phyloP scores from a whole-genome alignment of 208 protist genomes.

The Wallacemonas sp. region DNA sequence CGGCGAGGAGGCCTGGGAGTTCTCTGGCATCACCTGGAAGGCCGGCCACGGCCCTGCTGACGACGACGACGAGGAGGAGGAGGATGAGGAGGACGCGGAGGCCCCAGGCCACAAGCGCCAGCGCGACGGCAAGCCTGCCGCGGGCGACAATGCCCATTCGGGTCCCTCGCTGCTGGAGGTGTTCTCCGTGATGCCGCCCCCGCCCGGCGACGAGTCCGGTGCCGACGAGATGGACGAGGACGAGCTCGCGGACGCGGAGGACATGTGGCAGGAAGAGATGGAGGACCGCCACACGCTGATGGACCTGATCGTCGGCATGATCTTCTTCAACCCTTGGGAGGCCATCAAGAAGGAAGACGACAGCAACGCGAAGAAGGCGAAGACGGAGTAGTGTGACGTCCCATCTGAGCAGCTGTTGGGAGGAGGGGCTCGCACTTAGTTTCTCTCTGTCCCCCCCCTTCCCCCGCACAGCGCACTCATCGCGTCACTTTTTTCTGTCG shows the following conservation, averaged over 20 bases:
- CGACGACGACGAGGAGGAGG: constrained; percentile 31
- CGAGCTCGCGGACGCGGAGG: constrained; percentile 44
- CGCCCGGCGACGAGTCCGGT: constrained; percentile 65
- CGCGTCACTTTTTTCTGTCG: too few species aligned
- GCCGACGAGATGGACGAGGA: constrained; percentile 54
- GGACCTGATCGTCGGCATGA: constrained; percentile 30
- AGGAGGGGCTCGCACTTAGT: background rate
- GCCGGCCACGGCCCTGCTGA: constrained; percentile 50
- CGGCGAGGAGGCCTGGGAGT: constrained; percentile 41
- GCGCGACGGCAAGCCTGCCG: constrained; percentile 8
- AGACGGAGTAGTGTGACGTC: constrained; percentile 29
- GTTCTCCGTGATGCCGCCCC: constrained; percentile 69
- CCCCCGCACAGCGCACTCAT: too few species aligned
- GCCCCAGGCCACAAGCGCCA: constrained; percentile 31
- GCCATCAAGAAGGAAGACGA: constrained; percentile 24
- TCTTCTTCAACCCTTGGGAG: constrained; percentile 28
- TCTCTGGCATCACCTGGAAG: constrained; percentile 84
- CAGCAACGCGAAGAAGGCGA: constrained; percentile 28
- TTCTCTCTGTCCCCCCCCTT: background rate
- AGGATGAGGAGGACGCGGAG: constrained; percentile 28
- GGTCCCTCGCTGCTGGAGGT: constrained; percentile 79
- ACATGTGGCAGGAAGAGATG: constrained; percentile 78
- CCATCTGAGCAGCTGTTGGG: background rate
- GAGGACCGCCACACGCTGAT: constrained; percentile 71
- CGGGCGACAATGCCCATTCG: constrained; percentile 22